Conservation (phyloP, 352 stramenopile species). For the Pythium coloratum region DNA sequence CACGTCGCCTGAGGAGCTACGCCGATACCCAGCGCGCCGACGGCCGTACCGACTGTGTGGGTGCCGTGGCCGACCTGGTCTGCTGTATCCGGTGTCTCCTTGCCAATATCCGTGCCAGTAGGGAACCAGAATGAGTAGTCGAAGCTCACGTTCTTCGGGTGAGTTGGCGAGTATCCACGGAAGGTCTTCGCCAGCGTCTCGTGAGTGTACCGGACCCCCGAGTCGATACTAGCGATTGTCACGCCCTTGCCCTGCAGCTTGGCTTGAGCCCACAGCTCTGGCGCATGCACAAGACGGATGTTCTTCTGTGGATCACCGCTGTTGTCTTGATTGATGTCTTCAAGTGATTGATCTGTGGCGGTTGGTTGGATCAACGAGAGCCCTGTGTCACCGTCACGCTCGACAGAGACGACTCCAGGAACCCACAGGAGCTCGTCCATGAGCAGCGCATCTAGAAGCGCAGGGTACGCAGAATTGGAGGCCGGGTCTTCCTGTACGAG, state of each 20-base stretch:
- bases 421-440: constrained; percentile 31
- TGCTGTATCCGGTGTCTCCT: constrained; percentile 62
- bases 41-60: constrained; percentile 63
- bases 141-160: constrained; percentile 37
- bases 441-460: constrained; percentile 23
- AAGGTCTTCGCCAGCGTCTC: constrained; percentile 49
- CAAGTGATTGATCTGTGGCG: constrained; percentile 11
- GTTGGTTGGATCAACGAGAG: constrained; percentile 19
- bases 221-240: constrained; percentile 73
- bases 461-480: background rate
- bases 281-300: constrained; percentile 48
- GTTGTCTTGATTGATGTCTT: constrained; percentile 2
- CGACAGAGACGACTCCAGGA: constrained; percentile 43
- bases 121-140: constrained; percentile 79
- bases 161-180: constrained; percentile 11
- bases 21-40: constrained; percentile 51
- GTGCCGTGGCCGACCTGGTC: constrained; percentile 72
- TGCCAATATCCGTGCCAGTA: constrained; percentile 44
- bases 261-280: constrained; percentile 42
- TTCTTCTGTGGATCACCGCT: constrained; percentile 36
- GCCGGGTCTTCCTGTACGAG: background rate
- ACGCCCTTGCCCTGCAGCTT: constrained; percentile 37
- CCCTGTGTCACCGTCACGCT: constrained; percentile 32
- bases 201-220: constrained; percentile 69
- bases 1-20: constrained; percentile 61